Evolutionary conservation across 2,329 filamentous ascomycete genomes (phyloP).

Genomic region (Phaeosphaeriaceae sp.): DNA sequence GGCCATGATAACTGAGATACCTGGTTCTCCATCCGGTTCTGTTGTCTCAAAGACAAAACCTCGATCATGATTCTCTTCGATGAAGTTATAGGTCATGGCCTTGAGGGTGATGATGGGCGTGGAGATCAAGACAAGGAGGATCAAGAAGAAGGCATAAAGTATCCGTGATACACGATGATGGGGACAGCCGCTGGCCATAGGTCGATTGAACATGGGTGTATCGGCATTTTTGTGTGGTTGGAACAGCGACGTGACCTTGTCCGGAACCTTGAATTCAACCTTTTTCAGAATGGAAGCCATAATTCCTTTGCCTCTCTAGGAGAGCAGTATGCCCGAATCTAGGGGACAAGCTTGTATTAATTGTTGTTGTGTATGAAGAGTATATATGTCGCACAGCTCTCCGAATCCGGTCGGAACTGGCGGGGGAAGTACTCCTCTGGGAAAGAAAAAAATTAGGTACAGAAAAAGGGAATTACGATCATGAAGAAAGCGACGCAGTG

Average conservation of each 20-base stretch:
- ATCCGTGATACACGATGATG: slow-evolving; percentile 28
- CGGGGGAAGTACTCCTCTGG: background rate
- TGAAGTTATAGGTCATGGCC: slow-evolving; percentile 39
- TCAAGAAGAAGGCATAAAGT: slow-evolving; percentile 26
- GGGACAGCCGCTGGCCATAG: slow-evolving; percentile 17
- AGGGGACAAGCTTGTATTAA: background rate
- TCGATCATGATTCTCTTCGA: slow-evolving; percentile 39
- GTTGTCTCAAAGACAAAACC: slow-evolving; percentile 37
- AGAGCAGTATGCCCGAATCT: background rate
- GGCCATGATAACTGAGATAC: slow-evolving; percentile 28
- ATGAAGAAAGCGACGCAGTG: slow-evolving; percentile 11
- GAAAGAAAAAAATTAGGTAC: slow-evolving; percentile 9
- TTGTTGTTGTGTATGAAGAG: no score
- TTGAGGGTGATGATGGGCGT: slow-evolving; percentile 34
- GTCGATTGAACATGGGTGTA: slow-evolving; percentile 12
- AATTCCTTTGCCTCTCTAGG: background rate
- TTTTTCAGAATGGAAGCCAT: slow-evolving; percentile 15
- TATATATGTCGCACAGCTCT: no score
- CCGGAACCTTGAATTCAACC: slow-evolving; percentile 12
- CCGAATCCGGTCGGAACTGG: no score
- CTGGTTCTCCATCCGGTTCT: slow-evolving; percentile 13
- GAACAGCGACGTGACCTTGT: slow-evolving; percentile 20
- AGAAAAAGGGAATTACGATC: slow-evolving; percentile 10
- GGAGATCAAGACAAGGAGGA: slow-evolving; percentile 25
- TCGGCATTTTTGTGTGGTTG: slow-evolving; percentile 12